Percentiles rank a stretch among this genome's conserved stretches.
phyloP scores from a whole-genome alignment of 805 yeast genomes.

The Lachancea cidri region DNA sequence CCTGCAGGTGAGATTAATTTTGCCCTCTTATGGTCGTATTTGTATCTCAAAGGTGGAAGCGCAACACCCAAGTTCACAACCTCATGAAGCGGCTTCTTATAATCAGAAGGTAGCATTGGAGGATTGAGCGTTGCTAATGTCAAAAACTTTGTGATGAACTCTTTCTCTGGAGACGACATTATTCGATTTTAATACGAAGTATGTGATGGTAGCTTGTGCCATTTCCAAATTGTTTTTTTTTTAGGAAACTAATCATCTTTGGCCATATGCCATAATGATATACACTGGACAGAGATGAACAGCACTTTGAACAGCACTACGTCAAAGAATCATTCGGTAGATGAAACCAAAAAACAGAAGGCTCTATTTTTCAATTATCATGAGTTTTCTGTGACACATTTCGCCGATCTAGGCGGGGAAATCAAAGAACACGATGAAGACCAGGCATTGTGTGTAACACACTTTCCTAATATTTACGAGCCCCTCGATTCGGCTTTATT shows the following conservation, averaged over 20 bases:
- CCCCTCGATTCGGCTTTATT: constrained; percentile 29
- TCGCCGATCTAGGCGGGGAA: constrained; percentile 18
- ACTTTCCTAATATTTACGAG: constrained; percentile 58
- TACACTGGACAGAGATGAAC: constrained; percentile 3
- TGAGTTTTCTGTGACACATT: constrained; percentile 44
- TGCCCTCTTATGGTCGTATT: constrained; percentile 29
- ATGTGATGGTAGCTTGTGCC: too few species aligned
- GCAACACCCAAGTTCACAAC: constrained; percentile 41
- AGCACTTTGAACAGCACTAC: constrained; percentile 14
- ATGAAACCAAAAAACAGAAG: constrained; percentile 8
- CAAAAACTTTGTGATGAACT: constrained; percentile 45
- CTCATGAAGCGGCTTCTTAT: constrained; percentile 28
- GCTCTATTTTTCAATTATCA: constrained; percentile 61
- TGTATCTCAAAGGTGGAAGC: constrained; percentile 43
- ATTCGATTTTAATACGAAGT: too few species aligned
- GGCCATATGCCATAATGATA: background rate
- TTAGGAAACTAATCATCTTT: background rate
- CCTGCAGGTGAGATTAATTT: constrained; percentile 7
- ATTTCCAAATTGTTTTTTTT: too few species aligned
- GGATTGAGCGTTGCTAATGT: constrained; percentile 43
- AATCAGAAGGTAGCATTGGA: constrained; percentile 28
- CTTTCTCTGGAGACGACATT: constrained; percentile 32
- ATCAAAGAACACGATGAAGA: constrained; percentile 27
- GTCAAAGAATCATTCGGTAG: constrained; percentile 15
- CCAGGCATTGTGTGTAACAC: constrained; percentile 47